phyloP scores from a whole-genome alignment of 2,329 filamentous ascomycete species.

The Neurospora crassa region DNA sequence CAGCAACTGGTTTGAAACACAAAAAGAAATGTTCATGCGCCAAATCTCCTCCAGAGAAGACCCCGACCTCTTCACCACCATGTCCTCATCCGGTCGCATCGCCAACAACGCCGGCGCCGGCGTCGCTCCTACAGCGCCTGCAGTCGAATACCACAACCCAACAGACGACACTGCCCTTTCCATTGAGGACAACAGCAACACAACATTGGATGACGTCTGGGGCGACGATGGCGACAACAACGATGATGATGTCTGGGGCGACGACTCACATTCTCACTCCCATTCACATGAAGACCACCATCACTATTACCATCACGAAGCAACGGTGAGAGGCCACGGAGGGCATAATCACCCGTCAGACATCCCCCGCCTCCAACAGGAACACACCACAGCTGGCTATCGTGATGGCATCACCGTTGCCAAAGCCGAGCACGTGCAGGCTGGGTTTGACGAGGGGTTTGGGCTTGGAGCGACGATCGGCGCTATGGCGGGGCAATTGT shows the following conservation, averaged over 20 bases:
- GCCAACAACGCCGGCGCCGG: not conserved
- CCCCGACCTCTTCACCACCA: slow-evolving; percentile 16
- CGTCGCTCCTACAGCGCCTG: not conserved
- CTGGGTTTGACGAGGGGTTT: slow-evolving; percentile 88
- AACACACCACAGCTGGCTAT: slow-evolving; percentile 80
- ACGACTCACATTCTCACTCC: slow-evolving; percentile 5
- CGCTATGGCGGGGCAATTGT: slow-evolving; percentile 58
- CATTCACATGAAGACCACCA: not conserved
- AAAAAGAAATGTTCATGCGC: slow-evolving; percentile 15
- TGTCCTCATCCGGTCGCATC: slow-evolving; percentile 11
- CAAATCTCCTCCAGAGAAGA: slow-evolving; percentile 7
- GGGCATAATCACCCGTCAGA: slow-evolving; percentile 44
- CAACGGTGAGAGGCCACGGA: not conserved
- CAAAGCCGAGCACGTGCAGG: slow-evolving; percentile 70
- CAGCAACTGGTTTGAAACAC: not conserved
- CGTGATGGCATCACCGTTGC: slow-evolving; percentile 73
- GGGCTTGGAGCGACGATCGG: slow-evolving; percentile 75
- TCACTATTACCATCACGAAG: not conserved
- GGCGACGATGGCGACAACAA: slow-evolving; percentile 5
- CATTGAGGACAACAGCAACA: slow-evolving; percentile 7
- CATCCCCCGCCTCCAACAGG: slow-evolving; percentile 61
- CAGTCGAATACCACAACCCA: slow-evolving; percentile 1
- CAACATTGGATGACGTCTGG: slow-evolving; percentile 17
- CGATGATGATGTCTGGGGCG: slow-evolving; percentile 15
- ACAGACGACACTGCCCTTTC: not conserved